Percentiles rank a stretch among this genome's conserved stretches.
Evolutionary conservation across 495 filamentous ascomycete species (phyloP).

Genomic region (Tuber indicum): DNA sequence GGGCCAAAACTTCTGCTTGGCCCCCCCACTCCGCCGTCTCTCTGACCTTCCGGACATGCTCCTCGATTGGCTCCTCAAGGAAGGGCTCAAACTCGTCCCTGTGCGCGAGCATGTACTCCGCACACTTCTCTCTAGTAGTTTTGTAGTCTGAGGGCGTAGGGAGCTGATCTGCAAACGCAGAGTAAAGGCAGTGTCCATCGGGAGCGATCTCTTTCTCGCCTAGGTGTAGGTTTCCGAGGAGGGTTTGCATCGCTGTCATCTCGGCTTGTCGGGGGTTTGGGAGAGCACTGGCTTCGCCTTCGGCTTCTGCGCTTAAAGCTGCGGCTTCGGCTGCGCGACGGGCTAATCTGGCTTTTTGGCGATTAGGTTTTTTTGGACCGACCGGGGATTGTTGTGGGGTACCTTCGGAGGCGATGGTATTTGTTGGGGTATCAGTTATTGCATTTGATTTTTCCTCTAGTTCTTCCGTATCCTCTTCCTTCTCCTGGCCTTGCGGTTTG

Average conservation of each 20-base stretch:
- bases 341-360: slow-evolving; percentile 84
- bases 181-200: slow-evolving; percentile 95
- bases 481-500: slow-evolving; percentile 25
- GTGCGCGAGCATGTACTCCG: slow-evolving; percentile 52
- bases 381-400: slow-evolving; percentile 25
- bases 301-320: slow-evolving; percentile 59
- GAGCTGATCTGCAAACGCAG: slow-evolving; percentile 76
- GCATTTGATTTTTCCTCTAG: slow-evolving; percentile 20
- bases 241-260: slow-evolving; percentile 58
- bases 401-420: slow-evolving; percentile 13
- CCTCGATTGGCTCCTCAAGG: slow-evolving; percentile 72
- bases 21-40: slow-evolving; percentile 97
- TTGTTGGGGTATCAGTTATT: slow-evolving; percentile 14
- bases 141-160: slow-evolving; percentile 49
- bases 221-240: slow-evolving; percentile 57
- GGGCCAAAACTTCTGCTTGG: slow-evolving; percentile 76
- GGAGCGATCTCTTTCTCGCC: slow-evolving; percentile 73
- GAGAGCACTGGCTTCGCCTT: slow-evolving; percentile 64
- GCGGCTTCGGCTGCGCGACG: slow-evolving; percentile 78
- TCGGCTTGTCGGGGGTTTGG: slow-evolving; percentile 70
- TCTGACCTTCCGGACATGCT: slow-evolving; percentile 67
- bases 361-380: slow-evolving; percentile 66
- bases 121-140: slow-evolving; percentile 52
- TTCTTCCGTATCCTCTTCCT: slow-evolving; percentile 7
- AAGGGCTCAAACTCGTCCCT: slow-evolving; percentile 57